phyloP scores from a whole-genome alignment of 2,329 filamentous ascomycete genomes.

The Penicillium sp. region DNA sequence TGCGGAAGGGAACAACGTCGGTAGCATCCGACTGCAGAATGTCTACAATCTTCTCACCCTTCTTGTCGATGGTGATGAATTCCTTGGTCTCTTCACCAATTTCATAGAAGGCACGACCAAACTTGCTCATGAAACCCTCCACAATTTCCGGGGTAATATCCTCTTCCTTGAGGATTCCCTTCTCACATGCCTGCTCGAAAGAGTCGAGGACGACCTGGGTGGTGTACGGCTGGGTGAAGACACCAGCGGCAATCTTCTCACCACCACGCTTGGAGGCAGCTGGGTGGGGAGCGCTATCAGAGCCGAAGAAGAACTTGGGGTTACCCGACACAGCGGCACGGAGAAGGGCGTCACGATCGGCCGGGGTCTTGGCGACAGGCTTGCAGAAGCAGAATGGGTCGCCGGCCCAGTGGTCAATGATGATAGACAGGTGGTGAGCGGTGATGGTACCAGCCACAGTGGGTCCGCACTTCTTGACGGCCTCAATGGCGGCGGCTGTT shows the following conservation, averaged over 20 bases:
- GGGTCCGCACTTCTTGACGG: constrained; percentile 73
- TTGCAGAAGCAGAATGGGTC: constrained; percentile 81
- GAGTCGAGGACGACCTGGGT: constrained; percentile 61
- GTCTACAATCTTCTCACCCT: constrained; percentile 56
- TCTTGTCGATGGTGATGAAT: constrained; percentile 60
- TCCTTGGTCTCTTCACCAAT: constrained; percentile 49
- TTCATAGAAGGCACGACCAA: constrained; percentile 60
- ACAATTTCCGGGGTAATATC: constrained; percentile 57
- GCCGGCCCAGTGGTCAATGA: constrained; percentile 71
- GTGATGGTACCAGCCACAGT: constrained; percentile 73
- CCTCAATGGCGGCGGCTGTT: constrained; percentile 75
- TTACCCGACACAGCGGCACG: constrained; percentile 58
- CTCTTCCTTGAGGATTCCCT: constrained; percentile 54
- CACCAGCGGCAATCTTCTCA: constrained; percentile 55
- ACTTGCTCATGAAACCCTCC: constrained; percentile 59
- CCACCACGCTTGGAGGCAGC: constrained; percentile 56
- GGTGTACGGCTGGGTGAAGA: constrained; percentile 64
- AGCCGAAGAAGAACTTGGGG: constrained; percentile 67
- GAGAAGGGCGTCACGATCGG: constrained; percentile 71
- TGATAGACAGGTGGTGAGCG: constrained; percentile 80
- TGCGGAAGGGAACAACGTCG: constrained; percentile 67
- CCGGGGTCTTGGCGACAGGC: constrained; percentile 70
- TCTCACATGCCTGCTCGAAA: constrained; percentile 56
- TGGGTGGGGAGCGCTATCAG: constrained; percentile 71
- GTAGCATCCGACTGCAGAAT: constrained; percentile 57